Conservation (phyloP, 139 green algal genomes). For the Prasinococcaceae sp. region DNA sequence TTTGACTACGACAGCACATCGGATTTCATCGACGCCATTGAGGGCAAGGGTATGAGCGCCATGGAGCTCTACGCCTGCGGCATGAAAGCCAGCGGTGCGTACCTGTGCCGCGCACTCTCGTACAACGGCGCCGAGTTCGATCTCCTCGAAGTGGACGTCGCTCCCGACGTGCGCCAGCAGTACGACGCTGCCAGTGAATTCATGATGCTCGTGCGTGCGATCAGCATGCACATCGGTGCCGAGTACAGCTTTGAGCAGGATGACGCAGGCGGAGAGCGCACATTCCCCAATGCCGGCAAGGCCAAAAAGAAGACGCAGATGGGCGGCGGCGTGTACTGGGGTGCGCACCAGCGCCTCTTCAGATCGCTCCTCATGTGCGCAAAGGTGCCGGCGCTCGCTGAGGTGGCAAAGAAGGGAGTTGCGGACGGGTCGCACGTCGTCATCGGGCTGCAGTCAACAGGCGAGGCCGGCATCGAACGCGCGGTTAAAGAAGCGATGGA, state of each 20-base stretch:
- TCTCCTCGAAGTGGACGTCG: slow-evolving; percentile 20
- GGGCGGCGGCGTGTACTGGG: slow-evolving; percentile 30
- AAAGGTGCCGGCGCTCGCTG: slow-evolving; percentile 48
- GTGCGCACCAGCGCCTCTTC: slow-evolving; percentile 52
- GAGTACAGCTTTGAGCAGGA: too few species aligned
- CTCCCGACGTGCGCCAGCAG: slow-evolving; percentile 28
- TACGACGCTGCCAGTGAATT: slow-evolving; percentile 48
- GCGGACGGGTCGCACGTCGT: slow-evolving; percentile 39
- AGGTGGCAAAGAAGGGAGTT: slow-evolving; percentile 44
- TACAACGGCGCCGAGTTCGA: slow-evolving; percentile 65
- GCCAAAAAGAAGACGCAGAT: neutral
- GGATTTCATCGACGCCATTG: slow-evolving; percentile 19
- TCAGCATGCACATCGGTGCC: too few species aligned
- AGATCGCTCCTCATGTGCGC: slow-evolving; percentile 47
- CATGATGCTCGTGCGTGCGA: slow-evolving; percentile 50
- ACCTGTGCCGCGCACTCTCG: slow-evolving; percentile 61
- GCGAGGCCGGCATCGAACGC: slow-evolving; percentile 51
- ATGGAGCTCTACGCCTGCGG: slow-evolving; percentile 46
- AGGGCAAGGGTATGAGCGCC: slow-evolving; percentile 16
- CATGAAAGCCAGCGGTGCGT: slow-evolving; percentile 45
- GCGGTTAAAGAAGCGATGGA: slow-evolving; percentile 28
- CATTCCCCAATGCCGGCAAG: too few species aligned
- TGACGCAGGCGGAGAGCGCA: too few species aligned
- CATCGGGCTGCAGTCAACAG: slow-evolving; percentile 67
- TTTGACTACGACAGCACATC: neutral